Evolutionary conservation across 192 early-diverging fungal species (phyloP), one percentile per base, ranked within the genome.

Genomic region (Coemansia sp.): DNA sequence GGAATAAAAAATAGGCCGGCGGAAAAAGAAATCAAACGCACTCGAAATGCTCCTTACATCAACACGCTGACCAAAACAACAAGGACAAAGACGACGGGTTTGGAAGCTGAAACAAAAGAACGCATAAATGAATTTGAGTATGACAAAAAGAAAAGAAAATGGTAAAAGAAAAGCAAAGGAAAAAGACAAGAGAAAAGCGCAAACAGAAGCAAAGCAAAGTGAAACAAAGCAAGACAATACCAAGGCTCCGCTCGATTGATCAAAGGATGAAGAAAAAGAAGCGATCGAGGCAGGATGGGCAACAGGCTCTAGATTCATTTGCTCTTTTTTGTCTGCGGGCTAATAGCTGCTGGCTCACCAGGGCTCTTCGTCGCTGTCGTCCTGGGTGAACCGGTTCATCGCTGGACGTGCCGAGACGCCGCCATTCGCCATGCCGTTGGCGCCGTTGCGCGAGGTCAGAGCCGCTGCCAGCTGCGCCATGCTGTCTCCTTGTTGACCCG

Each of bases 391-490:
- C 6, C 70, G 69, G 61, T 78, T 78, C 62, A 72, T 62, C 22
- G 65, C 75, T 6, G 75, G 75, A 5, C 75, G 75, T 28, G 75
- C 59, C 13, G 75, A 55, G 29, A 27, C 2, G 28, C 57, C 65
- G 24, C 64, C 58, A 20, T 55, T 28, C 18, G 24, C 18, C 23
- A 34, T 48, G 45, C 53, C 64, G 35, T 64, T 71, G 23, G 64
- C 35, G 2, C 55, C 49, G 1, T 53, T 59, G 48, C 77, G 71
- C 23, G 64, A 71, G 24, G 77, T 68, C 51, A 80, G 65, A 0
- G 77, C 77, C 0, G 77, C 77, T 6, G 77, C 77, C 61, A 80
- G 65, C 59, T 67, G 64, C 16, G 77, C 77, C 63, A 80, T 74
- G 46, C 72, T 80, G 52, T 70, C 65, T 8, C 29, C 23, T 48